Percentiles rank a stretch among this genome's conserved stretches.
Conservation (phyloP, 2,329 filamentous ascomycete species). For the Phyllosticta paracitricarpa region DNA sequence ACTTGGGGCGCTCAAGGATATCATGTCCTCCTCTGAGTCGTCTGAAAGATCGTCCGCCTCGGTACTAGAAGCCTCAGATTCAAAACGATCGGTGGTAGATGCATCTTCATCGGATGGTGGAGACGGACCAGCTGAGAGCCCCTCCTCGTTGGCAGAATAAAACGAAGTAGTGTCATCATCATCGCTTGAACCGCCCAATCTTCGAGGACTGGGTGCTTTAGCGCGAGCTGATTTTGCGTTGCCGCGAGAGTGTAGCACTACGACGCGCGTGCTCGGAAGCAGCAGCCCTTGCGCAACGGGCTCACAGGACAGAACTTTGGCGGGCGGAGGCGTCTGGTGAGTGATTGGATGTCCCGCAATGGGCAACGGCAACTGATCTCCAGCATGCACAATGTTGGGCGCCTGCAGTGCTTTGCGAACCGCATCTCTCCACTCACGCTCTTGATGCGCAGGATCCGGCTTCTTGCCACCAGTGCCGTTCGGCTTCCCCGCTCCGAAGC, state of each 20-base stretch:
- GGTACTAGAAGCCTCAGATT: constrained; percentile 49
- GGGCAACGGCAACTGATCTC: constrained; percentile 71
- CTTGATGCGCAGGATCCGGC: constrained; percentile 17
- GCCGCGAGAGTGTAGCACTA: constrained; percentile 57
- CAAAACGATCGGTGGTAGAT: constrained; percentile 33
- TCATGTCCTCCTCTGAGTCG: constrained; percentile 80
- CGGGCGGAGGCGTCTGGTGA: constrained; percentile 72
- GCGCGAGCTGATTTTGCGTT: constrained; percentile 39
- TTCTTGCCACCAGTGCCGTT: constrained; percentile 21
- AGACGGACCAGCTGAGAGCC: constrained; percentile 27
- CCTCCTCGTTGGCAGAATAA: constrained; percentile 81
- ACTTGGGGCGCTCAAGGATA: constrained; percentile 72
- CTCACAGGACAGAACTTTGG: constrained; percentile 85
- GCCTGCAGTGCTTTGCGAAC: constrained; percentile 65
- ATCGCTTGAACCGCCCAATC: constrained; percentile 50
- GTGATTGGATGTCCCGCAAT: constrained; percentile 74
- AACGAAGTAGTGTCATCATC: constrained; percentile 78
- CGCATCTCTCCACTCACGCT: constrained; percentile 27
- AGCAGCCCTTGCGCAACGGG: constrained; percentile 84
- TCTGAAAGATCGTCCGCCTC: constrained; percentile 76
- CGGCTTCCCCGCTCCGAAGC: constrained; percentile 32
- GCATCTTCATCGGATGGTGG: constrained; percentile 29
- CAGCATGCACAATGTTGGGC: constrained; percentile 69
- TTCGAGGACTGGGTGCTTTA: constrained; percentile 32
- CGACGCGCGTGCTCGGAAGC: constrained; percentile 67